Conservation (phyloP, 78 protist species). For the Dictyostelium intermedium region DNA sequence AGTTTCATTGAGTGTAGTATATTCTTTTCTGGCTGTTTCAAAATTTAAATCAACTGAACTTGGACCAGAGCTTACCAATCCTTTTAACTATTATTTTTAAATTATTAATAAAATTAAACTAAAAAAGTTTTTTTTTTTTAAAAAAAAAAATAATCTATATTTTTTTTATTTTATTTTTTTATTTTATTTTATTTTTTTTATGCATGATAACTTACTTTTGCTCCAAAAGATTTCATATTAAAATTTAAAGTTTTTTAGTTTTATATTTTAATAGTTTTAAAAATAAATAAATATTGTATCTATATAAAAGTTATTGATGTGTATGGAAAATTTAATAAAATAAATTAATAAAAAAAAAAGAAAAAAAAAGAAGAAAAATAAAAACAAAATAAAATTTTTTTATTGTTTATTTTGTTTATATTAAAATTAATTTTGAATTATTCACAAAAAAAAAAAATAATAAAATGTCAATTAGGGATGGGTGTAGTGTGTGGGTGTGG, state of each 20-base stretch:
- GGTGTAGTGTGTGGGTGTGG: neutral
- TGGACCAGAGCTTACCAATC: neutral
- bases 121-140: no score
- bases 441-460: neutral
- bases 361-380: neutral
- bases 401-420: neutral
- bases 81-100: neutral
- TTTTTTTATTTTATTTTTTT: neutral
- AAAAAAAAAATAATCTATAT: neutral
- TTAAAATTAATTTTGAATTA: neutral
- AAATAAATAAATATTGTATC: neutral
- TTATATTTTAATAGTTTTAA: neutral
- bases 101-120: no score
- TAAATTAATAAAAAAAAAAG: neutral
- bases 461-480: neutral
- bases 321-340: neutral
- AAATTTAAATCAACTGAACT: constrained; percentile 16
- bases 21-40: constrained; percentile 54
- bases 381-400: neutral
- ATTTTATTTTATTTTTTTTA: neutral
- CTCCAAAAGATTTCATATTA: constrained; percentile 24
- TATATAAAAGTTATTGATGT: neutral
- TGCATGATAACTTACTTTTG: constrained; percentile 19
- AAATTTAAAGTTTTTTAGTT: neutral
- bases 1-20: neutral